Conservation (phyloP, 2,329 filamentous ascomycete species). For the Fusarium dlaminii region DNA sequence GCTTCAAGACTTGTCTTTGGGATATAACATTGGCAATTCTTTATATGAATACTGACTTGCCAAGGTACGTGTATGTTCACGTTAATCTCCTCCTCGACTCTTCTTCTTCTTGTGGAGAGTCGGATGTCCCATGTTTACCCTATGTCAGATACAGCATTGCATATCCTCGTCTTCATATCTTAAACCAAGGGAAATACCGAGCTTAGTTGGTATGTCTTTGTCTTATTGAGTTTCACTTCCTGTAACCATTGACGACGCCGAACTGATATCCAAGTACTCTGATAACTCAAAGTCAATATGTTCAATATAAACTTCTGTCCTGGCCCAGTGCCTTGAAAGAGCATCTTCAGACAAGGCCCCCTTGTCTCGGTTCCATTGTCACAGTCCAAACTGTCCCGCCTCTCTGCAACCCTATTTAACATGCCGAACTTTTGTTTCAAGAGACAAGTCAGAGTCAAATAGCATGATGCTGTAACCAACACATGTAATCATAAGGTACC, state of each 20-base stretch:
- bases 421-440: neutral
- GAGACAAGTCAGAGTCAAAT: neutral
- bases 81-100: neutral
- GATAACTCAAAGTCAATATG: neutral
- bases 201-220: neutral
- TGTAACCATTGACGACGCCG: too few species aligned
- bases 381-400: constrained; percentile 6
- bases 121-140: neutral
- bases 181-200: neutral
- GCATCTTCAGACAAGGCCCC: constrained; percentile 5
- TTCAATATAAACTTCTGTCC: neutral
- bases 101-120: neutral
- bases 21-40: neutral
- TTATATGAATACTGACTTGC: neutral
- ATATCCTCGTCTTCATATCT: constrained; percentile 25
- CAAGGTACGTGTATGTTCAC: neutral
- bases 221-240: neutral
- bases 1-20: neutral
- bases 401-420: constrained; percentile 3
- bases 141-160: neutral
- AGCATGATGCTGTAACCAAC: constrained; percentile 3
- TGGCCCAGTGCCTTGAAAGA: neutral
- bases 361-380: constrained; percentile 17
- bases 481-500: neutral
- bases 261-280: neutral